Evolutionary conservation across 371 early-diverging fungal genomes (phyloP).

Genomic region (Mucor velutinosus): DNA sequence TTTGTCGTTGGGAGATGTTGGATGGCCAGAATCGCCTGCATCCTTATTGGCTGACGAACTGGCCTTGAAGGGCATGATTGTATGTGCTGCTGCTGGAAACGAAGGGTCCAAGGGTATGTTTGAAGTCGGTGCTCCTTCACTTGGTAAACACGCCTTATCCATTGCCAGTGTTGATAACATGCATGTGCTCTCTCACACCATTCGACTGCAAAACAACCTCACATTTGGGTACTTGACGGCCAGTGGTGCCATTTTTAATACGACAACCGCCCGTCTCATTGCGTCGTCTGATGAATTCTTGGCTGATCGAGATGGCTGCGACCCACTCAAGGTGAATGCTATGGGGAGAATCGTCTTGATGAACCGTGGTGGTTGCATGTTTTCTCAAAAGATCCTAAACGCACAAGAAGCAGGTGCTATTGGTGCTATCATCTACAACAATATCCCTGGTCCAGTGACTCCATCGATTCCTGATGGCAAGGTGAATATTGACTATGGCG

Average conservation of each 20-base stretch:
- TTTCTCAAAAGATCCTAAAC: conserved; percentile 43
- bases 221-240: conserved; percentile 33
- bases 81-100: conserved; percentile 71
- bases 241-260: conserved; percentile 21
- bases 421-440: conserved; percentile 58
- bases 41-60: conserved; percentile 42
- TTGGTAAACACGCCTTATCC: conserved; percentile 60
- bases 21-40: conserved; percentile 51
- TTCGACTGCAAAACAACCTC: conserved; percentile 9
- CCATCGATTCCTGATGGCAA: conserved; percentile 24
- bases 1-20: conserved; percentile 43
- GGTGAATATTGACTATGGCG: conserved; percentile 42
- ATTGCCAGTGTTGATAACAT: conserved; percentile 79
- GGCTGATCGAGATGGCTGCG: conserved; percentile 52
- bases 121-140: conserved; percentile 64
- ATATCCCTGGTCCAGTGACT: conserved; percentile 34
- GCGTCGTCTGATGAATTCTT: conserved; percentile 25
- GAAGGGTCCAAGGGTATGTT: conserved; percentile 68
- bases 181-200: conserved; percentile 31
- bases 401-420: conserved; percentile 67
- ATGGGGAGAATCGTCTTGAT: conserved; percentile 59
- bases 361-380: conserved; percentile 61
- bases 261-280: conserved; percentile 16
- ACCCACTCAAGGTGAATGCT: conserved; percentile 29
- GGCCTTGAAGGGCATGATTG: conserved; percentile 36